A percentile compares a stretch with the other conserved stretches of the same genome.
phyloP scores from a whole-genome alignment of 805 yeast genomes.

The Hanseniaspora mollemarum region DNA sequence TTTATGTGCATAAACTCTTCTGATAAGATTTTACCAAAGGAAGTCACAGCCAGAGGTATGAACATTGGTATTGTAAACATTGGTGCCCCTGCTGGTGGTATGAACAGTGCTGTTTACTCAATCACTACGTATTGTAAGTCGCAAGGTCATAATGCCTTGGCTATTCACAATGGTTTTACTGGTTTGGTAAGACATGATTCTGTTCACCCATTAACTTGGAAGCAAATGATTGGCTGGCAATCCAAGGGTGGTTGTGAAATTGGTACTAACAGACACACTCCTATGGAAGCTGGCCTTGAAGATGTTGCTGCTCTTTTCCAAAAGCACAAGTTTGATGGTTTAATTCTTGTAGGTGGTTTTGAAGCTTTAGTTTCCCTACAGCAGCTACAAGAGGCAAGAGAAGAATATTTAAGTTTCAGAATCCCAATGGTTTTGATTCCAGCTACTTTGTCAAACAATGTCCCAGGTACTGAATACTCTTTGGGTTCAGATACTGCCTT shows the following conservation, averaged over 20 bases:
- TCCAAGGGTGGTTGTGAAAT: slow-evolving; percentile 68
- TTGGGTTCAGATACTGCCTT: slow-evolving; percentile 93
- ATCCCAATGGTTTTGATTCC: slow-evolving; percentile 92
- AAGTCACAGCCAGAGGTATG: slow-evolving; percentile 42
- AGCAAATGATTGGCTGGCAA: slow-evolving; percentile 63
- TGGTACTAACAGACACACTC: slow-evolving; percentile 67
- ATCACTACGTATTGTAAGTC: slow-evolving; percentile 66
- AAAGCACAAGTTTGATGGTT: slow-evolving; percentile 56
- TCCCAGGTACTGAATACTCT: slow-evolving; percentile 97
- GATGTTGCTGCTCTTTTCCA: slow-evolving; percentile 61
- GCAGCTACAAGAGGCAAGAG: slow-evolving; percentile 50
- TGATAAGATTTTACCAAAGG: slow-evolving; percentile 49
- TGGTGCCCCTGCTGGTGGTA: slow-evolving; percentile 73
- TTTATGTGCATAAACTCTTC: slow-evolving; percentile 60
- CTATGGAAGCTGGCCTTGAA: slow-evolving; percentile 55
- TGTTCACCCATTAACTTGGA: slow-evolving; percentile 51
- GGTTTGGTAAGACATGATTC: slow-evolving; percentile 57
- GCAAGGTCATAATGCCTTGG: slow-evolving; percentile 60
- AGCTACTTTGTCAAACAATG: slow-evolving; percentile 92
- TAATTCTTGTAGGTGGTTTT: slow-evolving; percentile 69
- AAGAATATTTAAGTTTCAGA: slow-evolving; percentile 65
- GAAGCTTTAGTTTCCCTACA: slow-evolving; percentile 66
- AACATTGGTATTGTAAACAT: slow-evolving; percentile 62
- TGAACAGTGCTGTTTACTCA: slow-evolving; percentile 67
- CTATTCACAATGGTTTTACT: slow-evolving; percentile 61